Evolutionary conservation across 2,329 filamentous ascomycete species (phyloP).

Genomic region (Colletotrichum sp.): DNA sequence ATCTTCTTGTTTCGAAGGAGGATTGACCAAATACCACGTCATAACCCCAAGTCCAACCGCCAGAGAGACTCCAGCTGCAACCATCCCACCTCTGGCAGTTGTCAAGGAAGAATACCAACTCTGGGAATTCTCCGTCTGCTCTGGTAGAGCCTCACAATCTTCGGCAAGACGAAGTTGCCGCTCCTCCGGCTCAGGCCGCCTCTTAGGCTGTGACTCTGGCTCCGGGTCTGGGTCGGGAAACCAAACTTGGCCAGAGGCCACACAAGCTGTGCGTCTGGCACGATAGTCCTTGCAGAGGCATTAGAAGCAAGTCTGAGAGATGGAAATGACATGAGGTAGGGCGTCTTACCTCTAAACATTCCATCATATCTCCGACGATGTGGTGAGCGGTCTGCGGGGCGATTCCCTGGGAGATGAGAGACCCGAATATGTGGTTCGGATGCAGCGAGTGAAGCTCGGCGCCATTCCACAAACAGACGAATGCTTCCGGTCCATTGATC

Average conservation of each 20-base stretch:
- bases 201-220: not conserved
- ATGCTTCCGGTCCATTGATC: not conserved
- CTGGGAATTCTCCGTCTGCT: not conserved
- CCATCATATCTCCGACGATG: constrained; percentile 1
- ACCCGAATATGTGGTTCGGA: not conserved
- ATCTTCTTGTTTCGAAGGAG: not conserved
- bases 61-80: not conserved
- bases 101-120: not conserved
- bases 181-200: not conserved
- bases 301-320: not conserved
- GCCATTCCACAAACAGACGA: constrained; percentile 1
- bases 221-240: not conserved
- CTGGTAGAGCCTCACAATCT: not conserved
- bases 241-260: not conserved
- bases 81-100: not conserved
- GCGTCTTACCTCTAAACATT: not conserved
- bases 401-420: not conserved
- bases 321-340: not conserved
- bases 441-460: not conserved
- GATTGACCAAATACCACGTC: not conserved
- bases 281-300: not conserved
- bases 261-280: not conserved
- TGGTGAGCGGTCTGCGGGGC: not conserved
- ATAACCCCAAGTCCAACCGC: not conserved
- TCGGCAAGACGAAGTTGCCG: not conserved